Evolutionary conservation across 1,139 yeast species (phyloP), one percentile per base, ranked within the genome.

Genomic region (Pneumocystis canis): DNA sequence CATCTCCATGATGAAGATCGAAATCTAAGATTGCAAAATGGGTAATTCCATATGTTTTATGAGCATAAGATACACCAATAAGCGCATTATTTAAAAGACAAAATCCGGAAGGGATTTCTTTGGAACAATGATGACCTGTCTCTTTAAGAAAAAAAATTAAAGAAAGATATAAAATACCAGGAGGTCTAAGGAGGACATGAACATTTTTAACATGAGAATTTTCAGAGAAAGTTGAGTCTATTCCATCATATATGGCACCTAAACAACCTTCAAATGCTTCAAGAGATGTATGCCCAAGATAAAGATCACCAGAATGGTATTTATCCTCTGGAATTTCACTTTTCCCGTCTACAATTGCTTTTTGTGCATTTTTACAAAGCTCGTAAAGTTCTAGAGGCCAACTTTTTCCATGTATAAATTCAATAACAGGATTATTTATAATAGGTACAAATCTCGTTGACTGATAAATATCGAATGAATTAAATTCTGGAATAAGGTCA

Each of bases 1-100:
- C 96, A 73, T 88, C 96, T n/a, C 96, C 96, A 70, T 88, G 96
- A 71, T 88, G 96, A 61, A 88, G 77, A 73, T 88, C 96, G 66
- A 88, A 85, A 72, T 88, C 96, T 47, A 88, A 75, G 33, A 88
- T 85, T 0, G 86, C 92, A 20, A 89, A 89, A 73, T 88, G 95
- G 0, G 92, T 84, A 1, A 88, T 83, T 1, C 79, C 83, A 69
- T 85, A 81, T 16, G 76, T 73, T 62, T 78, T 81, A 65, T 79
- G 80, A 0, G 95, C 95, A 71, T 88, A 88, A 70, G 87, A 94
- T 47, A 87, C 82, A 3, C 87, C 90, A 62, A 88, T 82, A 67
- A 87, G 95, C 0, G 85, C 95, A 70, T 88, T 88, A 73, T 88
- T 88, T 64, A 88, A 77, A 61, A 88, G 74, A 73, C 96, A 88